Evolutionary conservation across 768 basidiomycete species (phyloP), one percentile per base, ranked within the genome.

Genomic region (Kwoniella shandongensis): DNA sequence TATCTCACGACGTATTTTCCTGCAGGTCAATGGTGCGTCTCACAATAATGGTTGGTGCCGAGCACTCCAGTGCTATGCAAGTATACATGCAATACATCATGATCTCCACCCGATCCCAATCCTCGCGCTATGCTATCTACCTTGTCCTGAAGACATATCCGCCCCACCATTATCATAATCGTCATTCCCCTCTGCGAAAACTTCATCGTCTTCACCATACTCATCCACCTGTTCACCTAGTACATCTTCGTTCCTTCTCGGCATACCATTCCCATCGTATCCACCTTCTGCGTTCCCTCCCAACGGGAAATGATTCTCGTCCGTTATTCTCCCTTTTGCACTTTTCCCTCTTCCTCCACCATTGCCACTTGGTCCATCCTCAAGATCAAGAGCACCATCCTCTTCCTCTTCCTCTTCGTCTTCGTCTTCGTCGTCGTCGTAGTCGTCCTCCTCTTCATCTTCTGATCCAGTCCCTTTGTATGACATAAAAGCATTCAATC

Each of bases 401-500:
- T 51, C 42, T 46, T 23, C 58, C 26, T 60, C 63, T 8, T 56
- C 57, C 10, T 56, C 65, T 15, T 40, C 60, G n/a, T 57, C 51
- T 3, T 48, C 53, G 15, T 61, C 51, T 13, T 51, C 45, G 18
- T 47, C 61, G 25, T 57, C 54, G 15, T 30, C 56, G 3, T 48
- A 57, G 25, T 62, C 62, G 6, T 61, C 63, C 2, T 51, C 57
- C 13, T 59, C 62, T 18, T 64, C 62, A 8, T 46, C 40, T 23
- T 61, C 49, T 17, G 38, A 36, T 1, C 27, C 27, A 18, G 45
- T 57, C 4, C 44, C 29, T 46, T 69, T 72, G 38, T 63, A 64
- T 41, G 55, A 50, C 68, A 72, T 69, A 59, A 72, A 69, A n/a
- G 67, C 61, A 23, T 60, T 59, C 44, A 72, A 25, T 18, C 66